Conservation (phyloP, 768 basidiomycete genomes). For the Glaciozyma martinii region DNA sequence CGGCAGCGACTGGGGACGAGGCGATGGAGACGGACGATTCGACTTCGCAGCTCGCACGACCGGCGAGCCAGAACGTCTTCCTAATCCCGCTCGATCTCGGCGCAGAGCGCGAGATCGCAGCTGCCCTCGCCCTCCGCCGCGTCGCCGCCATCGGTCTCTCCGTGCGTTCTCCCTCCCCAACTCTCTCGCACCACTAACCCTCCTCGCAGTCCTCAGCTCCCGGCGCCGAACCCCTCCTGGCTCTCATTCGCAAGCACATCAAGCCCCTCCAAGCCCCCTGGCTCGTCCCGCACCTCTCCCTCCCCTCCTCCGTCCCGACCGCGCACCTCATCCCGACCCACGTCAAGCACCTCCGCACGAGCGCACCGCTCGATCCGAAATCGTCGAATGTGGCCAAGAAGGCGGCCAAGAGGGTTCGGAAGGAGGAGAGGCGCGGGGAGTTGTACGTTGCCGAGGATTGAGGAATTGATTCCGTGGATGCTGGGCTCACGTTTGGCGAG, state of each 20-base stretch:
- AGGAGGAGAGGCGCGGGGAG: background rate
- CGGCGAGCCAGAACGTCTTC: conserved; percentile 40
- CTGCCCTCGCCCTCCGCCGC: conserved; percentile 56
- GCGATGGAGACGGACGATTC: background rate
- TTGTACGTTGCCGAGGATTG: conserved; percentile 19
- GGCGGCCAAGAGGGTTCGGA: background rate
- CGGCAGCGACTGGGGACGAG: background rate
- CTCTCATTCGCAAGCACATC: conserved; percentile 42
- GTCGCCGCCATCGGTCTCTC: conserved; percentile 59
- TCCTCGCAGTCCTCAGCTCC: conserved; percentile 44
- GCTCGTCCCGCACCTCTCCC: conserved; percentile 42
- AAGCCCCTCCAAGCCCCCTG: conserved; percentile 58
- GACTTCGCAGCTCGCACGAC: background rate
- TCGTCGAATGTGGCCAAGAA: conserved; percentile 49
- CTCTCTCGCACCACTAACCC: background rate
- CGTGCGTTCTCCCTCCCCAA: conserved; percentile 44
- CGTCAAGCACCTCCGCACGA: conserved; percentile 70
- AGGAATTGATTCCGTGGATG: too few species aligned
- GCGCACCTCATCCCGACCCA: conserved; percentile 55
- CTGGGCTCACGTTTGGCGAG: background rate
- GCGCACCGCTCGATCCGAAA: conserved; percentile 70
- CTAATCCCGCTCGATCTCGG: conserved; percentile 60
- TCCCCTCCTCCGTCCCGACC: background rate
- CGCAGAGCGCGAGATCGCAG: conserved; percentile 55
- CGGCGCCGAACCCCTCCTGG: conserved; percentile 39